A percentile compares a stretch with the other conserved stretches of the same genome.
Evolutionary conservation across 1,284 basidiomycete species (phyloP).

Genomic region (Austroboletus novae-zelandiae): DNA sequence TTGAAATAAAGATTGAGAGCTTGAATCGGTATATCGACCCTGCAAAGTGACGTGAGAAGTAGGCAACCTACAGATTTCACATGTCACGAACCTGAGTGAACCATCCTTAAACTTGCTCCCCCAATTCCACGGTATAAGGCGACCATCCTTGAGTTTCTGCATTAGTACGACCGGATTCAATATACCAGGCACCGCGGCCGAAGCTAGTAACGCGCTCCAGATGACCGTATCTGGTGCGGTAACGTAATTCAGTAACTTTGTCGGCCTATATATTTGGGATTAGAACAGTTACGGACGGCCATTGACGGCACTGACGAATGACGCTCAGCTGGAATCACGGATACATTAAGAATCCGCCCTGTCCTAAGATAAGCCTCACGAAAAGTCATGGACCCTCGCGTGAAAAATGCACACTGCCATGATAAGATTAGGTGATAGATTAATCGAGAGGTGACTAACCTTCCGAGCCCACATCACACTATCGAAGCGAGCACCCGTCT

Average conservation of each 20-base stretch:
- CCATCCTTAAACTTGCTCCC: constrained; percentile 93
- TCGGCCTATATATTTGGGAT: constrained; percentile 57
- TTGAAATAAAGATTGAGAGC: constrained; percentile 93
- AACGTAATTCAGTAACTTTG: constrained; percentile 93
- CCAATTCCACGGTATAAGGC: constrained; percentile 90
- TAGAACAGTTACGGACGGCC: constrained; percentile 6
- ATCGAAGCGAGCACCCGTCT: constrained; percentile 93
- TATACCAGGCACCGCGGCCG: constrained; percentile 84
- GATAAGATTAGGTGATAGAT: neutral
- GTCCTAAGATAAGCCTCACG: constrained; percentile 93
- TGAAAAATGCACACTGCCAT: constrained; percentile 74
- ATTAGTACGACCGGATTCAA: constrained; percentile 88
- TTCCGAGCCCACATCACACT: constrained; percentile 90
- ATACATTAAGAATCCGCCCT: constrained; percentile 91
- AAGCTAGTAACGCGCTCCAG: constrained; percentile 77
- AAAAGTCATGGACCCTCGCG: constrained; percentile 93
- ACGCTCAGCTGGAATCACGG: constrained; percentile 92
- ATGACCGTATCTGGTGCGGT: constrained; percentile 89
- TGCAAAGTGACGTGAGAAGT: constrained; percentile 24
- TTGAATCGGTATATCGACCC: constrained; percentile 94
- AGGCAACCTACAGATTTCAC: neutral
- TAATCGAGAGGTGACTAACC: constrained; percentile 40
- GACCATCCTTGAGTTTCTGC: constrained; percentile 87
- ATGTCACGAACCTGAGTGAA: constrained; percentile 60
- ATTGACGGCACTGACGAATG: constrained; percentile 66